phyloP scores from a whole-genome alignment of 768 basidiomycete genomes.

The Suillus brevipes region DNA sequence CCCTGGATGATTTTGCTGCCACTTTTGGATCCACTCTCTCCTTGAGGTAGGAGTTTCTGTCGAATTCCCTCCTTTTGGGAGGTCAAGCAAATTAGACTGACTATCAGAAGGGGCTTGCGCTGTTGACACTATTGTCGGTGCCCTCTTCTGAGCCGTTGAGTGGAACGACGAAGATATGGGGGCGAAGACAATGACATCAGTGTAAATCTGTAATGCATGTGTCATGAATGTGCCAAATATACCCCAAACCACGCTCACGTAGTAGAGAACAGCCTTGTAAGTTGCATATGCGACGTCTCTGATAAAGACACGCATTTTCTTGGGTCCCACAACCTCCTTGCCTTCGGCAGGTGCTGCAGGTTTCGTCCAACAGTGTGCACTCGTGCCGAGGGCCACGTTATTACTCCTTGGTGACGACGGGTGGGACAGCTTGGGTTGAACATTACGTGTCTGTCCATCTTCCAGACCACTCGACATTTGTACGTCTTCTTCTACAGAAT shows the following conservation, averaged over 20 bases:
- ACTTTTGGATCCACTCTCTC: conserved; percentile 72
- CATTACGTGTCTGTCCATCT: conserved; percentile 26
- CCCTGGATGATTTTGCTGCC: conserved; percentile 60
- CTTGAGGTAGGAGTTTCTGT: conserved; percentile 38
- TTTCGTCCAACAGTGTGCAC: conserved; percentile 12
- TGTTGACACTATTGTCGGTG: conserved; percentile 8
- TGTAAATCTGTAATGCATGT: conserved; percentile 61
- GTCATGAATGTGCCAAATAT: conserved; percentile 1
- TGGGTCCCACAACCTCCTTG: conserved; percentile 41
- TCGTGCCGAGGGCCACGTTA: conserved; percentile 18
- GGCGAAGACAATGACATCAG: conserved; percentile 80
- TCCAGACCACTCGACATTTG: conserved; percentile 7
- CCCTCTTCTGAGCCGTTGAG: conserved; percentile 20
- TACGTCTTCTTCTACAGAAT: background rate
- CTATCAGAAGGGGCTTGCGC: conserved; percentile 34
- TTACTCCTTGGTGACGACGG: conserved; percentile 40
- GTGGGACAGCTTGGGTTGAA: conserved; percentile 36
- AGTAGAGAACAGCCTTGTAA: conserved; percentile 72
- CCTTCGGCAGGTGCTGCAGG: conserved; percentile 1
- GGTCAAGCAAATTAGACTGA: conserved; percentile 33
- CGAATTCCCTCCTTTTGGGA: conserved; percentile 12
- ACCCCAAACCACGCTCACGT: conserved; percentile 45
- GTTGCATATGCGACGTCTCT: conserved; percentile 62
- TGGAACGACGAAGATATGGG: conserved; percentile 75
- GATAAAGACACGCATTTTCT: conserved; percentile 53